Base-by-base conservation (phyloP, 805 yeast genomes). In the Candida verbasci region DNA sequence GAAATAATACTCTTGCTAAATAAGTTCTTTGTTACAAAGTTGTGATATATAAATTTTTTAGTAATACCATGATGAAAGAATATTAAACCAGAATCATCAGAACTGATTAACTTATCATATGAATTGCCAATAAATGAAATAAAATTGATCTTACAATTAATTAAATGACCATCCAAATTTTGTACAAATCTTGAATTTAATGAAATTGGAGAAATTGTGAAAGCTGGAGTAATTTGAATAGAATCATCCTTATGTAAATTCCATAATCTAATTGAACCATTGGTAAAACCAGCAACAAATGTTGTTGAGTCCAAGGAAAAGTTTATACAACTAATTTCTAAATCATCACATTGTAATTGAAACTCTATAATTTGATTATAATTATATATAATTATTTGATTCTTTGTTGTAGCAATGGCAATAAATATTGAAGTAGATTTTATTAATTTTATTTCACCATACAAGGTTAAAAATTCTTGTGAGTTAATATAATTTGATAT, bases 221-320 rank as follows among this genome's bases (percentile, higher is more conserved):
- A 83, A 42, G 3, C 76, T 70, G n/a, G 85, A 66, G 37, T 73
- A 80, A 34, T 79, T 76, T 4, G 62, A 56, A 2, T 82, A 24
- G 37, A 50, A 38, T 5, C 47, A 40, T 8, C 59, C 36, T 37
- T 41, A 50, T 37, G 43, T 37, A 65, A 46, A 43, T 84, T 80
- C 95, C 96, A 91, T 2, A 85, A 46, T 20, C 70, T 60, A 2
- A 89, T 69, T 37, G 65, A 66, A 0, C 97, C 97, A 16, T 69
- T 59, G 4, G 67, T 62, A 45, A 72, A 78, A 1, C 95, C 95
- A 0, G 79, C 82, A 0, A 83, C 86, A 3, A 87, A 44, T 48
- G 71, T 74, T 0, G 82, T 68, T 1, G 85, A 82, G 52, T 89
- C 96, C 6, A 74, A 60, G 0, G 93, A 81, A 10, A 82, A 58